phyloP scores from a whole-genome alignment of 208 protist genomes.

The Porcisia deanei region DNA sequence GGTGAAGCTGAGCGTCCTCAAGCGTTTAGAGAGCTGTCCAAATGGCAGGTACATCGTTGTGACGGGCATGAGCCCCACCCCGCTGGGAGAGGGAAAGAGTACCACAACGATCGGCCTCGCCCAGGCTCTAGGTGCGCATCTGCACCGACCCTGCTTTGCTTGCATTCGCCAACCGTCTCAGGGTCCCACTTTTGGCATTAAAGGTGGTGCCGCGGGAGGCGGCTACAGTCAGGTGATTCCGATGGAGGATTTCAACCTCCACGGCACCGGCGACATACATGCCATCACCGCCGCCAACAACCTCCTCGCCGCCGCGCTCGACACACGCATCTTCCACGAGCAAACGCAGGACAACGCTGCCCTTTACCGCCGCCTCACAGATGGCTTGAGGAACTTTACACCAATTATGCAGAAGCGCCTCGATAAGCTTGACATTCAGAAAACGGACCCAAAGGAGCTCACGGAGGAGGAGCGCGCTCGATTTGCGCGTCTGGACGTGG shows the following conservation, averaged over 20 bases:
- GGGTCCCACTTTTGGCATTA: constrained; percentile 97
- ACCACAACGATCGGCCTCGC: constrained; percentile 97
- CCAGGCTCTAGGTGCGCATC: constrained; percentile 97
- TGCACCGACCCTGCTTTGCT: constrained; percentile 92
- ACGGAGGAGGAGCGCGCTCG: constrained; percentile 81
- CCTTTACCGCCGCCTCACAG: constrained; percentile 86
- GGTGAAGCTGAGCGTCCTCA: constrained; percentile 83
- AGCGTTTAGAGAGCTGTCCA: constrained; percentile 74
- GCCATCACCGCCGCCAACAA: constrained; percentile 98
- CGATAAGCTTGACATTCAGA: constrained; percentile 93
- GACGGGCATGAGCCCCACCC: constrained; percentile 91
- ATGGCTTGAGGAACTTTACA: constrained; percentile 84
- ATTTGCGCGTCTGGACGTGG: constrained; percentile 97
- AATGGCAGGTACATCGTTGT: constrained; percentile 98
- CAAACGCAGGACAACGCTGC: constrained; percentile 89
- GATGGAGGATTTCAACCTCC: constrained; percentile 99
- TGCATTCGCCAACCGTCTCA: constrained; percentile 98
- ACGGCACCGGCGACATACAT: constrained; percentile 99
- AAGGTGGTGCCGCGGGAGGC: constrained; percentile 97
- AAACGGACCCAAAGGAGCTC: constrained; percentile 89
- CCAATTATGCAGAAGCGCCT: constrained; percentile 92
- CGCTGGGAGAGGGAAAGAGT: constrained; percentile 97
- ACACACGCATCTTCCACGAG: constrained; percentile 98
- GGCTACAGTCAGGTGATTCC: constrained; percentile 97
- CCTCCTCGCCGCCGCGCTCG: constrained; percentile 96